Conservation (phyloP, 306 rosid species). For the Glycyrrhiza uralensis region DNA sequence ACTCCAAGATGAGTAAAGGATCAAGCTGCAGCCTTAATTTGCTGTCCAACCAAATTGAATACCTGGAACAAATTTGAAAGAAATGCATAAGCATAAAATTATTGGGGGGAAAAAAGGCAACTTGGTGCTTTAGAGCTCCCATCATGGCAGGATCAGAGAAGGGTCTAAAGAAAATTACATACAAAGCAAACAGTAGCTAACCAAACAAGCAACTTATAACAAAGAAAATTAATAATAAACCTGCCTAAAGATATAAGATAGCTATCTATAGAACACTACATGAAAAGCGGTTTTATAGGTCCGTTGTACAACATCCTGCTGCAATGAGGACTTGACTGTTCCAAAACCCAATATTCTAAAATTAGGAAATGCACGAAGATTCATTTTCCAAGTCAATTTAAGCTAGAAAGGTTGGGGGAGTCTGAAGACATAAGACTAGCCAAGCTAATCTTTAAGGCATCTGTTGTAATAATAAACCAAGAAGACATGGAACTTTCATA, state of each 20-base stretch:
- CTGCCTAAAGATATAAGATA: conserved; percentile 1
- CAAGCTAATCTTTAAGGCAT: neutral
- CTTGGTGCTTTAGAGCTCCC: neutral
- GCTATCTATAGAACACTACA: neutral
- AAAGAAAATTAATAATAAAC: neutral
- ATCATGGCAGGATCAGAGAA: neutral
- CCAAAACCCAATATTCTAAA: neutral
- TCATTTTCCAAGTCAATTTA: neutral
- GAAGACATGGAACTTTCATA: neutral
- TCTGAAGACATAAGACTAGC: neutral
- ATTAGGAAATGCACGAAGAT: neutral
- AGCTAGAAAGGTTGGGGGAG: neutral
- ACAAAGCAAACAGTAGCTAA: neutral
- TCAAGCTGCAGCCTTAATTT: conserved; percentile 89
- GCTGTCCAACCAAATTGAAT: conserved; percentile 96
- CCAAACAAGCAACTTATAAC: neutral
- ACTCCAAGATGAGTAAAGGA: conserved; percentile 81
- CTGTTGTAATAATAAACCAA: neutral
- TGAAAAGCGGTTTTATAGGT: neutral
- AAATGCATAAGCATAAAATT: conserved; percentile 15
- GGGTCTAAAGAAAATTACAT: neutral
- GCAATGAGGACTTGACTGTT: neutral
- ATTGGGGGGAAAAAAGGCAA: neutral
- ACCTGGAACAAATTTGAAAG: conserved; percentile 48
- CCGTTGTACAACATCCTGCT: neutral